phyloP scores from a whole-genome alignment of 2,329 filamentous ascomycete genomes.

The Calonectria ilicicola region DNA sequence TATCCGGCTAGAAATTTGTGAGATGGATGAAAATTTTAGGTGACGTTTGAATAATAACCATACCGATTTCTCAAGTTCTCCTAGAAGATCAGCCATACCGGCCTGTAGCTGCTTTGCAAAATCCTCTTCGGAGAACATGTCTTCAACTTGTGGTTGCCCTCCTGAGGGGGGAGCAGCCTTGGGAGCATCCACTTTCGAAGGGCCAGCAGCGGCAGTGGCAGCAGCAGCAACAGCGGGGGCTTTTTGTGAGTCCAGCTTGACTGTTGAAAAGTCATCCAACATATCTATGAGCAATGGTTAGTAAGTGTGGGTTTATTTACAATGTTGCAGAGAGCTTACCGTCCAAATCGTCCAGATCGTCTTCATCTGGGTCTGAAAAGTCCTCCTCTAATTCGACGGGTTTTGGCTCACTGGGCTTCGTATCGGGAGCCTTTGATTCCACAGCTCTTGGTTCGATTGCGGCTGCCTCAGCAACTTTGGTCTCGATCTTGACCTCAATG shows the following conservation, averaged over 20 bases:
- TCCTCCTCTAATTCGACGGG: slow-evolving; percentile 55
- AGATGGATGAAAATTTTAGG: neutral
- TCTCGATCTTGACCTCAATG: neutral
- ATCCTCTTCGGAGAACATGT: slow-evolving; percentile 75
- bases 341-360: slow-evolving; percentile 91
- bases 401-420: neutral
- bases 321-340: slow-evolving; percentile 58
- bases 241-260: slow-evolving; percentile 58
- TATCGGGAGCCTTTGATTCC: neutral
- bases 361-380: slow-evolving; percentile 90
- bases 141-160: slow-evolving; percentile 43
- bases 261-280: slow-evolving; percentile 87
- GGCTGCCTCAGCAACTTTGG: neutral
- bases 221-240: slow-evolving; percentile 38
- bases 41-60: slow-evolving; percentile 33
- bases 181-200: slow-evolving; percentile 47
- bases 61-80: slow-evolving; percentile 74
- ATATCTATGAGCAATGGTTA: slow-evolving; percentile 71
- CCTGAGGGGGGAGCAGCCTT: slow-evolving; percentile 47
- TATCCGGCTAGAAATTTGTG: slow-evolving; percentile 65
- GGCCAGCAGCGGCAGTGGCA: slow-evolving; percentile 33
- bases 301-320: neutral
- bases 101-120: slow-evolving; percentile 89
- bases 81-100: slow-evolving; percentile 87
- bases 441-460: neutral